Conservation (phyloP, 1,284 basidiomycete species). For the Naganishia sp. region DNA sequence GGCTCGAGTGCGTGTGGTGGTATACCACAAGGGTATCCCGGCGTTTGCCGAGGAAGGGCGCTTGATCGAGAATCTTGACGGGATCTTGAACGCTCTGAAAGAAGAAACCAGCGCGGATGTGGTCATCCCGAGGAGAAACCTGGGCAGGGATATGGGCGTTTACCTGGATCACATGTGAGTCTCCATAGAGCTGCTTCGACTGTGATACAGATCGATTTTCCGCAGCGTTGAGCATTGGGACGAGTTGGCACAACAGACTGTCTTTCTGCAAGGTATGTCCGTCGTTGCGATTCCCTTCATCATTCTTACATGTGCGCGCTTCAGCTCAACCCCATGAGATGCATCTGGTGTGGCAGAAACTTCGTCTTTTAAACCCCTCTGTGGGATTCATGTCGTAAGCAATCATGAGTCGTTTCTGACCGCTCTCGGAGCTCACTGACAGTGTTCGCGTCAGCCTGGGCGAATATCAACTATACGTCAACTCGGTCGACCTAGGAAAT, state of each 20-base stretch:
- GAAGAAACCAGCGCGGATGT: slow-evolving; percentile 6
- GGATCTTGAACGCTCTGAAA: neutral
- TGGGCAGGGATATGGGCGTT: slow-evolving; percentile 10
- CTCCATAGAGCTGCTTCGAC: too few relatives aligned
- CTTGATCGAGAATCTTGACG: neutral
- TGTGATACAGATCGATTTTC: neutral
- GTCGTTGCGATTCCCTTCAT: too few relatives aligned
- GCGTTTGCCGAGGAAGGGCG: neutral
- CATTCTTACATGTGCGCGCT: neutral
- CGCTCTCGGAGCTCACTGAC: too few relatives aligned
- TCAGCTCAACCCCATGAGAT: neutral
- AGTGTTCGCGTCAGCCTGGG: too few relatives aligned
- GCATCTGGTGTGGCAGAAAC: neutral
- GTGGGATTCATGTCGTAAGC: neutral
- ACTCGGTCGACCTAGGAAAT: too few relatives aligned
- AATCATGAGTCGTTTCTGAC: too few relatives aligned
- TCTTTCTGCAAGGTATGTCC: slow-evolving; percentile 14
- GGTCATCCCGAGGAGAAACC: slow-evolving; percentile 13
- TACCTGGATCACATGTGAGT: slow-evolving; percentile 17
- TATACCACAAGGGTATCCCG: slow-evolving; percentile 13
- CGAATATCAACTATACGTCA: too few relatives aligned
- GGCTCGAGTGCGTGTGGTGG: slow-evolving; percentile 2
- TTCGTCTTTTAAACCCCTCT: neutral
- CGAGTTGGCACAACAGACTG: slow-evolving; percentile 3
- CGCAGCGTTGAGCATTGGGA: slow-evolving; percentile 3